Base-by-base conservation (phyloP, 2,329 filamentous ascomycete genomes). In the Ophiostoma fasciatum region DNA sequence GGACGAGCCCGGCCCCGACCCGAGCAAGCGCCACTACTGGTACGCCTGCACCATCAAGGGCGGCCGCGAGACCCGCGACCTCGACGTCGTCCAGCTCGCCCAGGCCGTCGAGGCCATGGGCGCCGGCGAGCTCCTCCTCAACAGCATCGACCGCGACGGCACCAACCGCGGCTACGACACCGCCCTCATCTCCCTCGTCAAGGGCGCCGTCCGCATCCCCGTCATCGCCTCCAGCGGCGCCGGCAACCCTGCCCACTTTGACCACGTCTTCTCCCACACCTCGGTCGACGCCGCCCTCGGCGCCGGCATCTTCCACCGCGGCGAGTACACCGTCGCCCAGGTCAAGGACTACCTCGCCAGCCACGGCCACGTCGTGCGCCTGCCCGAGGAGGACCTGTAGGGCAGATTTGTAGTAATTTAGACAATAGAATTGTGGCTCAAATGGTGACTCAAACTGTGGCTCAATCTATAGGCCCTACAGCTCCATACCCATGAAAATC, bases 1-100 rank as follows among this genome's bases (percentile, higher is more conserved):
- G n/a, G n/a, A n/a, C n/a, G 70, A 63, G 42, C 75, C 74, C 0
- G 84, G 87, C 8, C 76, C 82, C 17, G 68, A 71, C 29, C n/a
- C n/a, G n/a, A 85, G 85, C 20, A 82, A 94, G 57, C 62, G 64
- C 35, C 80, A 75, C 58, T 94, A 84, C 63, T 98, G 88, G 88
- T 98, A 94, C 56, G 87, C 90, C 39, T 96, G 90, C 61, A 98
- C 90, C 7, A 84, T 93, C 62, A 92, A 88, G 61, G 90, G 90
- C 31, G 90, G 90, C 7, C 77, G 90, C 42, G 88, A 96, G 61
- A 87, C 81, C n/a, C 74, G 87, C 41, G 85, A 96, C 55, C 67
- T 96, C 46, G 88, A 96, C 54, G 90, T 94, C 13, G 73, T 87
- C 12, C 82, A 96, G 60, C 71, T 98, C 9, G 75, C 79, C 9